Percentiles rank a stretch among this genome's conserved stretches.
Conservation (phyloP, 2,329 filamentous ascomycete genomes). For the Alternaria burnsii region DNA sequence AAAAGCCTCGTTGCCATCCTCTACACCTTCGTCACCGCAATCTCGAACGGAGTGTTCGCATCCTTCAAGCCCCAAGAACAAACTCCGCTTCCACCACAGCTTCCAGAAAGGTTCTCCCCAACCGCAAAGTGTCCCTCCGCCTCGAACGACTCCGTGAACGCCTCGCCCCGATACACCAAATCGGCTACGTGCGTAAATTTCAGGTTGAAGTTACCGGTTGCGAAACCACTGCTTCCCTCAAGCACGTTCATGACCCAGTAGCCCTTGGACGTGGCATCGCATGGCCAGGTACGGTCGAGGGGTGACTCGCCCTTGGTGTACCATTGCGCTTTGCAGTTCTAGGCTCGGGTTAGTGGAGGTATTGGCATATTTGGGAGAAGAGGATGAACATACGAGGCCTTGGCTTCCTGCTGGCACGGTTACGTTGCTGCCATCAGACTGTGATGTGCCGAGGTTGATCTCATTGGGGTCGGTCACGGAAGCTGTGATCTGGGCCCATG, state of each 20-base stretch:
- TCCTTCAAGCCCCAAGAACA: constrained; percentile 22
- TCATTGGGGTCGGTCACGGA: constrained; percentile 41
- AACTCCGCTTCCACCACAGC: constrained; percentile 31
- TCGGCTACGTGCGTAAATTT: constrained; percentile 35
- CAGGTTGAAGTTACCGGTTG: constrained; percentile 27
- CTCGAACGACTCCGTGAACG: constrained; percentile 25
- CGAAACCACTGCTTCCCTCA: constrained; percentile 18
- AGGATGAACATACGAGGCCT: constrained; percentile 15
- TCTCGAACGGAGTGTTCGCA: neutral
- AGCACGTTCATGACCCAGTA: constrained; percentile 38
- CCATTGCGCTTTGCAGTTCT: constrained; percentile 41
- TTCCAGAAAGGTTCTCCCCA: constrained; percentile 23
- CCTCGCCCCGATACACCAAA: constrained; percentile 16
- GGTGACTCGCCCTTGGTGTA: constrained; percentile 22
- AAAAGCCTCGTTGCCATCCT: neutral
- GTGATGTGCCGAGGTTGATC: constrained; percentile 22
- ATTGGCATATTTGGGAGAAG: neutral
- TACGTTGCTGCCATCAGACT: constrained; percentile 12
- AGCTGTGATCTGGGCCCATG: constrained; percentile 32
- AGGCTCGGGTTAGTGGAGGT: neutral
- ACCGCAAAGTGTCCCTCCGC: constrained; percentile 27
- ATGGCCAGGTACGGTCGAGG: constrained; percentile 36
- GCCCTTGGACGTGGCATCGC: constrained; percentile 27
- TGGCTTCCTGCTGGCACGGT: constrained; percentile 27
- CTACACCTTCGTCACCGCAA: constrained; percentile 5